Evolutionary conservation across 345 rosid genomes (phyloP).

Genomic region (Hirschfeldia incana): DNA sequence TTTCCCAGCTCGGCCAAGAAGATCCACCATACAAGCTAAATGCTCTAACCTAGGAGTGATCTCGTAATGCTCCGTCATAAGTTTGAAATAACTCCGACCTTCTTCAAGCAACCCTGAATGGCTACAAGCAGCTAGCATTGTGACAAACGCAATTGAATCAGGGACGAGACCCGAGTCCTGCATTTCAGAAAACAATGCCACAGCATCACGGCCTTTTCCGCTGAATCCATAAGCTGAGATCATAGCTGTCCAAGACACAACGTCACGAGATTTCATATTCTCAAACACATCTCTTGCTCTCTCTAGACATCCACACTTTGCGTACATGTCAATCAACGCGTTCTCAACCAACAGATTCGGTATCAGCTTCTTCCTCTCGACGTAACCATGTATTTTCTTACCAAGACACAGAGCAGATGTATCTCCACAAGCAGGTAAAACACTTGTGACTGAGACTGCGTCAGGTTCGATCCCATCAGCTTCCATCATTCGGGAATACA

Average conservation of each 20-base stretch:
- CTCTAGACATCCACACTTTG: conserved; percentile 61
- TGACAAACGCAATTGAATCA: conserved; percentile 72
- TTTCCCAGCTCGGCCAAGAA: conserved; percentile 67
- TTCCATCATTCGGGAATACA: conserved; percentile 53
- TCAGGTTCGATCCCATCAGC: conserved; percentile 58
- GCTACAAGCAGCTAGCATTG: conserved; percentile 77
- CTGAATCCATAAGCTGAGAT: conserved; percentile 71
- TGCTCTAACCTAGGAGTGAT: conserved; percentile 66
- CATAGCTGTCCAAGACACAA: conserved; percentile 81
- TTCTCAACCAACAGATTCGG: conserved; percentile 74
- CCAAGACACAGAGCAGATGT: conserved; percentile 65
- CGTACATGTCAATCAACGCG: conserved; percentile 73
- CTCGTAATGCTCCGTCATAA: conserved; percentile 53
- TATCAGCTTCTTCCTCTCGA: conserved; percentile 48
- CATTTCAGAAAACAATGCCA: conserved; percentile 60
- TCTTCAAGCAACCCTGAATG: conserved; percentile 65
- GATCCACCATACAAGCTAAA: conserved; percentile 75
- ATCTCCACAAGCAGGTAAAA: conserved; percentile 81
- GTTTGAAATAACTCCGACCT: conserved; percentile 50
- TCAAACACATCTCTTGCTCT: conserved; percentile 64
- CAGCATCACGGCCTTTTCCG: conserved; percentile 60
- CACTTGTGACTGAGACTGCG: conserved; percentile 56
- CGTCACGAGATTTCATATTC: conserved; percentile 56
- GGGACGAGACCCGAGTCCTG: conserved; percentile 58
- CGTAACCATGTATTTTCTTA: conserved; percentile 49